Base-by-base conservation (phyloP, 2,329 filamentous ascomycete genomes). In the Elsinoe fawcettii region DNA sequence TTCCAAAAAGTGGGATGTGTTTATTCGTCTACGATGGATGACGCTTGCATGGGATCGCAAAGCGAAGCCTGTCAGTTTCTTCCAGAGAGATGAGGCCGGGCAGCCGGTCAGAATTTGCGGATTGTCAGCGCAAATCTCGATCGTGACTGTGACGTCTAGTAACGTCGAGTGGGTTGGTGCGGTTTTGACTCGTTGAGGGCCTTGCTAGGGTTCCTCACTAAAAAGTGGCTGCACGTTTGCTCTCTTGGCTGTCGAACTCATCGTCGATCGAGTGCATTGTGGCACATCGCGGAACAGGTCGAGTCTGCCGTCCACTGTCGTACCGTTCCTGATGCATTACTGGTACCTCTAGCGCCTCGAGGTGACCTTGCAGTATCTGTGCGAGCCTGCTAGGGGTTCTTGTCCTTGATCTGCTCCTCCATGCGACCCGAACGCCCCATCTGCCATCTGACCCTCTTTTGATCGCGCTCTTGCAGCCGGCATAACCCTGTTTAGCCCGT, bases 391-490 rank as follows among this genome's bases (percentile, higher is more conserved):
- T 34, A 51, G 30, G 46, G 25, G 46, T 34, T 23, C 22, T 30
- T 51, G 27, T 49, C 22, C 16, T 34, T 49, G 23, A 30, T 34
- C 34, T 30, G 23, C 5, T 37, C 32, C 49, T 53, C 49, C 44
- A 49, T 49, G 44, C 44, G 14, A 53, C 49, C 32, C 32, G 49
- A 53, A 53, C 49, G 49, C 49, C 49, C 49, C 49, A 53, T 53
- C 32, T 53, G 49, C 20, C 32, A 53, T 53, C 49, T 53, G 49
- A 53, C 49, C 49, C 49, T 53, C 49, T 53, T 51, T 25, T 53
- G 49, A 53, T 53, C 49, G 25, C 27, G 46, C 46, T 32, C 20
- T 37, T 53, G 30, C 49, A 37, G 16, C 34, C 49, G 49, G 49
- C 49, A 53, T 53, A 53, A 53, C 49, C 49, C 49, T 53, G 49